These are phyloP conservation scores for Cordyceps javanica DNA, from an alignment of 2,329 filamentous ascomycete species.

Conservation along the genomic window DNA sequence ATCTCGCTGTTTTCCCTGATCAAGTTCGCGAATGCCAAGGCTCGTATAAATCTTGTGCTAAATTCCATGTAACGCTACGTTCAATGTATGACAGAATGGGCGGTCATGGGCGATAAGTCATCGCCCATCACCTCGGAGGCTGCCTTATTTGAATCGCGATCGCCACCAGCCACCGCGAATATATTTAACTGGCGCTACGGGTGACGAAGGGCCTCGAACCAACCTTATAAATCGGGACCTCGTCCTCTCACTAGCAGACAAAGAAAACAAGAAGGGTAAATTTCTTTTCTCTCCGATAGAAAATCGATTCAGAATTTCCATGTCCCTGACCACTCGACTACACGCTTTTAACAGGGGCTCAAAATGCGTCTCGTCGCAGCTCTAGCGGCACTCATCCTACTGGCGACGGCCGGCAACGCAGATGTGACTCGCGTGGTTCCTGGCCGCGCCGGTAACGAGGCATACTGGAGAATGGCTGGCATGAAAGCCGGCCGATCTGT, in stretches of 20 bases:
- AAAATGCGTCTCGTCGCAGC: background rate
- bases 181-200: background rate
- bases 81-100: background rate
- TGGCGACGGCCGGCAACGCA: background rate
- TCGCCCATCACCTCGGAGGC: background rate
- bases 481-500: constrained; percentile 1
- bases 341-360: background rate
- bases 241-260: too few relatives aligned
- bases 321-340: background rate
- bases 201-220: too few relatives aligned
- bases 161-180: background rate
- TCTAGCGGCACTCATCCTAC: background rate
- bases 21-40: too few relatives aligned
- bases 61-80: background rate
- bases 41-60: background rate
- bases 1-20: too few relatives aligned
- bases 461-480: background rate
- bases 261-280: too few relatives aligned
- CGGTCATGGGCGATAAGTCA: background rate
- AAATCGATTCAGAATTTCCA: too few relatives aligned
- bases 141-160: background rate
- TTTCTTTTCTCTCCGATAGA: background rate
- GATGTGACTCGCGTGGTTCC: background rate
- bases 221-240: background rate
- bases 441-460: background rate